These are phyloP conservation scores for Clausena lansium DNA, from an alignment of 345 rosid species.

Conservation along the genomic window DNA sequence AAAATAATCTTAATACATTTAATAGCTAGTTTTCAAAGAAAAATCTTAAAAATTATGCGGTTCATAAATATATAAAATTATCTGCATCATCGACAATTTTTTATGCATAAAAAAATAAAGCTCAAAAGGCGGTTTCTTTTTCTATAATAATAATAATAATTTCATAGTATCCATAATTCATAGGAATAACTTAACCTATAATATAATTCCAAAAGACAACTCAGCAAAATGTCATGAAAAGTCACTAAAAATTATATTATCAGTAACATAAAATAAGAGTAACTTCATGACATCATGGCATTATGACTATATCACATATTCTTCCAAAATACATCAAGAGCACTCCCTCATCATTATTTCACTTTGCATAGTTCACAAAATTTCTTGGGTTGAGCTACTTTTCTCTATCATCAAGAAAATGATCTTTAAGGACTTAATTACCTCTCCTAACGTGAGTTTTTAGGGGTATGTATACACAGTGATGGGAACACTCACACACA, in stretches of 20 bases:
- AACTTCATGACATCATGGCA: conserved; percentile 1
- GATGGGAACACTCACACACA: no score
- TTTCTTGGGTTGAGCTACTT: not conserved
- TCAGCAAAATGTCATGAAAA: conserved; percentile 1
- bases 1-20: not conserved
- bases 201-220: not conserved
- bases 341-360: not conserved
- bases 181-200: not conserved
- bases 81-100: not conserved
- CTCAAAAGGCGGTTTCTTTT: not conserved
- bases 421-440: not conserved
- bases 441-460: not conserved
- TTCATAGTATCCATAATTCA: not conserved
- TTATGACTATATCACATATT: conserved; percentile 1
- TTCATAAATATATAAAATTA: not conserved
- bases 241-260: conserved; percentile 9
- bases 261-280: conserved; percentile 4
- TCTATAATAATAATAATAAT: not conserved
- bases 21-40: not conserved
- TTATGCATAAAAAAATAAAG: not conserved
- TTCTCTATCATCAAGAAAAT: not conserved
- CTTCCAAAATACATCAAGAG: not conserved
- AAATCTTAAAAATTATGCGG: not conserved
- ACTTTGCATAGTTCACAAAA: not conserved
- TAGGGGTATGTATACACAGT: no score